phyloP scores from a whole-genome alignment of 1,284 basidiomycete genomes.

The Phlebopus sp. region DNA sequence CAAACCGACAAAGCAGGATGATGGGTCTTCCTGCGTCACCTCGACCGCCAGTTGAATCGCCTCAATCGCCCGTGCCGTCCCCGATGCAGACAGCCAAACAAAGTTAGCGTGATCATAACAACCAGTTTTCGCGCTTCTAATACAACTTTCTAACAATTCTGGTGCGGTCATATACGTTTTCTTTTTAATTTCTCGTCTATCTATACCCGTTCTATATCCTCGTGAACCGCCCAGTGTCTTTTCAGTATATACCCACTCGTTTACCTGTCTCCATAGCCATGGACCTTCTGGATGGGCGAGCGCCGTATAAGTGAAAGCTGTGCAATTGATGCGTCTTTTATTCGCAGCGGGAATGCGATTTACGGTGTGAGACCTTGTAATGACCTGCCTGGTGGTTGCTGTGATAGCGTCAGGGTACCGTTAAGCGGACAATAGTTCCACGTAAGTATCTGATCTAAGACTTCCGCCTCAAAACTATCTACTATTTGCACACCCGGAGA shows the following conservation, averaged over 20 bases:
- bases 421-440: too few relatives aligned
- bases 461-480: too few relatives aligned
- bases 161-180: constrained; percentile 12
- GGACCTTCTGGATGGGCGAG: constrained; percentile 1
- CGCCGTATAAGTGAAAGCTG: not conserved
- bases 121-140: constrained; percentile 2
- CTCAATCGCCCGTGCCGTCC: constrained; percentile 17
- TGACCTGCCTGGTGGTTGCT: too few relatives aligned
- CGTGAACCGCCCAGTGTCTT: constrained; percentile 5
- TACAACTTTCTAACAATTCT: constrained; percentile 14
- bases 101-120: constrained; percentile 11
- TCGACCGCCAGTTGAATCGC: constrained; percentile 37
- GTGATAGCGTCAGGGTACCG: too few relatives aligned
- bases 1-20: constrained; percentile 58
- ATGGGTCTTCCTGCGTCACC: constrained; percentile 65
- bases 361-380: too few relatives aligned
- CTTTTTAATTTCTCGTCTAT: constrained; percentile 5
- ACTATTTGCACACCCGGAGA: too few relatives aligned
- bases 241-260: constrained; percentile 19
- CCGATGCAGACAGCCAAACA: constrained; percentile 28
- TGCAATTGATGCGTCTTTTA: not conserved
- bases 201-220: constrained; percentile 28
- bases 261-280: constrained; percentile 5
- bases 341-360: not conserved
- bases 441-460: too few relatives aligned